phyloP scores from a whole-genome alignment of 139 green algal species.

The Auxenochlorella pyrenoidosa region DNA sequence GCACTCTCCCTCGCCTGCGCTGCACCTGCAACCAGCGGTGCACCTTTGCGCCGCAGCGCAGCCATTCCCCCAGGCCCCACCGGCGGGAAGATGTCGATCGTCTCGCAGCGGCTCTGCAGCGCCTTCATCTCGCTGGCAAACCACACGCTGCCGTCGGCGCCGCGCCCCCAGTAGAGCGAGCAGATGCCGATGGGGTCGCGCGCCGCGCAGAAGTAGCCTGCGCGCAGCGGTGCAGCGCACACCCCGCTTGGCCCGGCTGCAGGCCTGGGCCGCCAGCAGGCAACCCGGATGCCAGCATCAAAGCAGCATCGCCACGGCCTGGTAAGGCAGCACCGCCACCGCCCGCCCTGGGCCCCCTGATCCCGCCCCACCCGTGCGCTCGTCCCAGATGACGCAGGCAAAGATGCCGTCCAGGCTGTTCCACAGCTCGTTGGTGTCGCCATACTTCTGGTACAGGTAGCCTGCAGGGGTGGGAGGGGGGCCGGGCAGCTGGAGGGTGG shows the following conservation, averaged over 20 bases:
- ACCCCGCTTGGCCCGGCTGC: too few species aligned
- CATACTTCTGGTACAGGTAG: conserved; percentile 69
- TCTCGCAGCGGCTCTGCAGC: conserved; percentile 73
- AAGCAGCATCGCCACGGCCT: too few species aligned
- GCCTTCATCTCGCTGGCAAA: conserved; percentile 98
- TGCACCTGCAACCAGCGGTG: too few species aligned
- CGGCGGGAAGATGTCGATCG: conserved; percentile 82
- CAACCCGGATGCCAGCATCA: too few species aligned
- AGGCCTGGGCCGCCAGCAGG: too few species aligned
- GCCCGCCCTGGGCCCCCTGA: too few species aligned
- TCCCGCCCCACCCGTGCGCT: conserved; percentile 38
- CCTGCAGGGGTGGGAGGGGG: background rate
- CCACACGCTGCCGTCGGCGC: conserved; percentile 87
- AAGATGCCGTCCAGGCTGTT: conserved; percentile 97
- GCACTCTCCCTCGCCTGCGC: too few species aligned
- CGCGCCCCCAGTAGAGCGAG: conserved; percentile 94
- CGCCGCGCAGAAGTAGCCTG: conserved; percentile 76
- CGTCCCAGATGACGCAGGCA: conserved; percentile 81
- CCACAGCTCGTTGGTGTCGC: conserved; percentile 78
- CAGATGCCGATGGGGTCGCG: conserved; percentile 96
- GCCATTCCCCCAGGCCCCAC: too few species aligned
- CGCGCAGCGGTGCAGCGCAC: too few species aligned
- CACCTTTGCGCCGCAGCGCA: too few species aligned
- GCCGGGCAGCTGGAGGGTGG: too few species aligned
- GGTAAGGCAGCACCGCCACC: too few species aligned